These are phyloP conservation scores for Centaurea solstitialis DNA, from an alignment of 129 eudicot species.

Conservation along the genomic window DNA sequence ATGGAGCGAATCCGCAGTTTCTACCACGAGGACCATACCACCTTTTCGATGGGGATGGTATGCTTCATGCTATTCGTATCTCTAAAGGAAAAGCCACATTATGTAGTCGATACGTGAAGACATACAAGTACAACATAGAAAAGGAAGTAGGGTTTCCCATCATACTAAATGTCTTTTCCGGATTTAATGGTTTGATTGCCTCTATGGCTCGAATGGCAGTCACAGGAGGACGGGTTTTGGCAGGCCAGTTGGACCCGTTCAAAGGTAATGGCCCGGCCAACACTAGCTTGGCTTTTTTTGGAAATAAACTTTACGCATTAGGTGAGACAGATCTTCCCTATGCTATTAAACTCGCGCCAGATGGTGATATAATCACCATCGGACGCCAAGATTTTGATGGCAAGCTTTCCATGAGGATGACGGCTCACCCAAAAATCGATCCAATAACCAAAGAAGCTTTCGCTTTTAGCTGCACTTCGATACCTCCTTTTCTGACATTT, in stretches of 20 bases:
- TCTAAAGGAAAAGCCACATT: too few species aligned
- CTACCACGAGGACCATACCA: not conserved
- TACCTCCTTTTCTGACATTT: not conserved
- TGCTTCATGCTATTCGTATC: too few species aligned
- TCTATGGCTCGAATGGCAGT: conserved; percentile 29
- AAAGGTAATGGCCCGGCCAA: not conserved
- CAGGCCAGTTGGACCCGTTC: conserved; percentile 16
- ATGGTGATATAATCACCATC: conserved; percentile 1
- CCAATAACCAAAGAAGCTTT: not conserved
- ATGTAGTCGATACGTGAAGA: too few species aligned
- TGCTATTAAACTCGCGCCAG: not conserved
- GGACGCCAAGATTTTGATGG: not conserved
- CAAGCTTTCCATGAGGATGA: too few species aligned
- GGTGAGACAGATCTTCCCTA: conserved; percentile 9
- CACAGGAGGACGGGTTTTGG: not conserved
- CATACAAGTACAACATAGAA: conserved; percentile 16
- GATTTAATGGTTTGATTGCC: conserved; percentile 28
- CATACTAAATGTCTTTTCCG: conserved; percentile 57
- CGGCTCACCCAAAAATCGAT: conserved; percentile 6
- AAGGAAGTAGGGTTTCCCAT: conserved; percentile 39
- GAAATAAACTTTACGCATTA: not conserved
- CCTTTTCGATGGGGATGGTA: too few species aligned
- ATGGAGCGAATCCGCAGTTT: conserved; percentile 78
- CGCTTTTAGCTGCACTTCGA: not conserved
- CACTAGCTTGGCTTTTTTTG: not conserved